Conservation (phyloP, 306 rosid genomes). For the Macrotyloma uniflorum region DNA sequence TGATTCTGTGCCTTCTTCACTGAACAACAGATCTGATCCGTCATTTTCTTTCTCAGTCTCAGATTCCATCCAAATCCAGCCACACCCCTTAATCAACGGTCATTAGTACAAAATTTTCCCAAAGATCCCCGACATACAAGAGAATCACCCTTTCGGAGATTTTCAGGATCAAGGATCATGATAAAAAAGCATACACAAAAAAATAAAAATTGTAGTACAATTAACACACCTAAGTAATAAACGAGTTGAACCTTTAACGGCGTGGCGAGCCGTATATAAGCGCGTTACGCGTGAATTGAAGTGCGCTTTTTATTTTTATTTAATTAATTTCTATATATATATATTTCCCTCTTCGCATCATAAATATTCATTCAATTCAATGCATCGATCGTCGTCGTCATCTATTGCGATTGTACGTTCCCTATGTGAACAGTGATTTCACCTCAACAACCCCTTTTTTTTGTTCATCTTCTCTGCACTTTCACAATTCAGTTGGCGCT, state of each 20-base stretch:
- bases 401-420: conserved; percentile 47
- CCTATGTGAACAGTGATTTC: conserved; percentile 36
- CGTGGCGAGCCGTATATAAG: conserved; percentile 51
- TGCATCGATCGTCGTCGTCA: conserved; percentile 45
- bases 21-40: conserved; percentile 37
- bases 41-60: conserved; percentile 15
- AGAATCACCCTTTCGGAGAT: not conserved
- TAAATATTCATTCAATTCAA: conserved; percentile 35
- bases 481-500: conserved; percentile 29
- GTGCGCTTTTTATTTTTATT: conserved; percentile 1
- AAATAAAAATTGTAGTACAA: not conserved
- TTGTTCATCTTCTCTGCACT: not conserved
- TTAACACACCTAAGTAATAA: not conserved
- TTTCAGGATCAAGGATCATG: not conserved
- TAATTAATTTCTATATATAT: not conserved
- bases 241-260: conserved; percentile 38
- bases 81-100: not conserved
- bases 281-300: conserved; percentile 31
- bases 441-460: conserved; percentile 12
- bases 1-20: conserved; percentile 8
- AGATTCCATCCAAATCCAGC: not conserved
- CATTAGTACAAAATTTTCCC: not conserved
- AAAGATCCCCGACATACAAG: not conserved
- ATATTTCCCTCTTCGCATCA: conserved; percentile 7
- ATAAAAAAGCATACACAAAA: not conserved